phyloP scores from a whole-genome alignment of 1,284 basidiomycete species.

The Sanghuangporus baumii region DNA sequence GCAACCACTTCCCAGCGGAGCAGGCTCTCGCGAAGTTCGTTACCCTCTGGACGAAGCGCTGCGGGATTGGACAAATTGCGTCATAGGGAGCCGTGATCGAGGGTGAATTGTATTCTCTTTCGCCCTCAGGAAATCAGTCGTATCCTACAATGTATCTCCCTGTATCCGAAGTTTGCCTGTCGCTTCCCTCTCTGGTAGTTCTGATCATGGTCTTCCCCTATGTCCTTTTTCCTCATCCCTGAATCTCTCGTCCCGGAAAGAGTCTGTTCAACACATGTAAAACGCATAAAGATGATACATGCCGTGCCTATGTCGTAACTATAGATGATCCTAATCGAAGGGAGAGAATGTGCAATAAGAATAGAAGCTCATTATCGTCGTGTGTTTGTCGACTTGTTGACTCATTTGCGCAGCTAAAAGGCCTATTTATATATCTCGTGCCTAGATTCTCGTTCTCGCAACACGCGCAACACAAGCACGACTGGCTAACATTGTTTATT shows the following conservation, averaged over 20 bases:
- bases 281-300: no score
- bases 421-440: no score
- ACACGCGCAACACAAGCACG: no score
- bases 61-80: background rate
- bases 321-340: background rate
- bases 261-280: no score
- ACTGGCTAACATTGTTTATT: no score
- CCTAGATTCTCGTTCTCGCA: no score
- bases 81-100: background rate
- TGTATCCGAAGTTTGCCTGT: background rate
- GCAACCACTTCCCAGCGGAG: background rate
- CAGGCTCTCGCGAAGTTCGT: background rate
- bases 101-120: background rate
- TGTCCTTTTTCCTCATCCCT: background rate
- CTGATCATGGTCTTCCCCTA: background rate
- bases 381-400: background rate
- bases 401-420: no score
- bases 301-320: background rate
- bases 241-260: background rate
- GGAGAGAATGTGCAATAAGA: background rate
- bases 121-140: background rate
- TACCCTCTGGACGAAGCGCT: conserved; percentile 2
- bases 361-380: background rate
- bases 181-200: background rate
- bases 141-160: background rate